Percentiles rank a stretch among this genome's conserved stretches.
phyloP scores from a whole-genome alignment of 2,329 filamentous ascomycete species.

The Neospermospora avenae region DNA sequence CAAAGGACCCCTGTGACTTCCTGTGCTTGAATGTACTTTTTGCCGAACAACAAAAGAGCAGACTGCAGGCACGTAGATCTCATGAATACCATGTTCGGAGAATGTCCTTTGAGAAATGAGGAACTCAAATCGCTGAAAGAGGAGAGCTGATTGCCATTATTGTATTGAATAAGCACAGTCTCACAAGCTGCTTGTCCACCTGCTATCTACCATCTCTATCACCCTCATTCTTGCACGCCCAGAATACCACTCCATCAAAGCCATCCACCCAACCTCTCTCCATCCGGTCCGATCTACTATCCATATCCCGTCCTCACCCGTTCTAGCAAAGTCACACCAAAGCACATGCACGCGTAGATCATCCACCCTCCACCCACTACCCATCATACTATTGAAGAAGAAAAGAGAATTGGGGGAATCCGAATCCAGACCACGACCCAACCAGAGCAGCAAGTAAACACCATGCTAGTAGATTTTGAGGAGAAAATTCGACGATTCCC shows the following conservation, averaged over 20 bases:
- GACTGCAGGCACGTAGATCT: no score
- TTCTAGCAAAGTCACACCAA: constrained; percentile 2
- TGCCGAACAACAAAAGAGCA: no score
- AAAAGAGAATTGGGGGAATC: constrained; percentile 4
- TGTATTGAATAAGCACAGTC: constrained; percentile 7
- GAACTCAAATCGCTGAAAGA: background rate
- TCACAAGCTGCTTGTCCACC: background rate
- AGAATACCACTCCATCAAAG: background rate
- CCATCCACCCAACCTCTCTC: no score
- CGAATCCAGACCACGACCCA: no score
- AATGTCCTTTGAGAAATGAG: no score
- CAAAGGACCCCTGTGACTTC: no score
- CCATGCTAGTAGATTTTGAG: constrained; percentile 4
- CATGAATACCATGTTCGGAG: no score
- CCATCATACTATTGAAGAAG: constrained; percentile 11
- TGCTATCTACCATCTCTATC: background rate
- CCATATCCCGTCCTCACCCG: background rate
- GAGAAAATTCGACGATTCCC: constrained; percentile 10
- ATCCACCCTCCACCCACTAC: background rate
- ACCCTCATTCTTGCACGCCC: background rate
- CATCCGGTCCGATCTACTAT: background rate
- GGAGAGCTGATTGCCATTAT: background rate
- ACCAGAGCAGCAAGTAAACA: constrained; percentile 1
- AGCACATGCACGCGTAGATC: constrained; percentile 9
- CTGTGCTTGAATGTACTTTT: no score